These are phyloP conservation scores for Umbilicus rupestris DNA, from an alignment of 164 flowering plant genomes.

Conservation along the genomic window DNA sequence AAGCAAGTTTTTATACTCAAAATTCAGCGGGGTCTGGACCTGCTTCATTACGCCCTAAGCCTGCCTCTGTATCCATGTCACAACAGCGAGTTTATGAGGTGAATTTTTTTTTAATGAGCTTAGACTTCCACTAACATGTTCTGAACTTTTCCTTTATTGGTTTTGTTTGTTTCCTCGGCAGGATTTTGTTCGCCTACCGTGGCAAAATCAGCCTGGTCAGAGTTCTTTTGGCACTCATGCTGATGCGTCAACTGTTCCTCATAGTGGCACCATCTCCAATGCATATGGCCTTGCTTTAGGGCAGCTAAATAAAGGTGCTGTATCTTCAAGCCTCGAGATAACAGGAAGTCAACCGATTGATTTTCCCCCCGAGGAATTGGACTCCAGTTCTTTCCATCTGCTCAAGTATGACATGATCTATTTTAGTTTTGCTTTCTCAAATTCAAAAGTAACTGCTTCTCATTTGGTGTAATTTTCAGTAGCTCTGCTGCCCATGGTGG, in stretches of 20 bases:
- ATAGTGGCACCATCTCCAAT: constrained; percentile 35
- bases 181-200: constrained; percentile 92
- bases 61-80: constrained; percentile 71
- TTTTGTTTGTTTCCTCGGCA: constrained; percentile 13
- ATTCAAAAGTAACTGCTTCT: neutral
- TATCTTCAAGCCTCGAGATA: constrained; percentile 41
- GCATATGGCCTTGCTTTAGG: constrained; percentile 43
- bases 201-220: constrained; percentile 81
- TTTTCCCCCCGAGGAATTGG: constrained; percentile 50
- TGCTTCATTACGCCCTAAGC: constrained; percentile 87
- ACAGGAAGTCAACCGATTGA: constrained; percentile 51
- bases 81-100: constrained; percentile 99
- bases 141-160: neutral
- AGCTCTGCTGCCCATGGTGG: constrained; percentile 37
- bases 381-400: constrained; percentile 34
- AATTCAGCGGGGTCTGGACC: constrained; percentile 64
- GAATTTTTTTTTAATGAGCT: neutral
- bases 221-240: constrained; percentile 41
- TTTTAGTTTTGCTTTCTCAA: neutral
- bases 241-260: constrained; percentile 40
- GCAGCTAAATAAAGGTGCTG: constrained; percentile 34
- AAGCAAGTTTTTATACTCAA: constrained; percentile 58
- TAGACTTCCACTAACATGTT: neutral
- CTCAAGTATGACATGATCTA: constrained; percentile 28
- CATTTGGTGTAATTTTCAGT: constrained; percentile 24